Base-by-base conservation (phyloP, 192 early-diverging fungal species). In the Gonapodya prolifera region DNA sequence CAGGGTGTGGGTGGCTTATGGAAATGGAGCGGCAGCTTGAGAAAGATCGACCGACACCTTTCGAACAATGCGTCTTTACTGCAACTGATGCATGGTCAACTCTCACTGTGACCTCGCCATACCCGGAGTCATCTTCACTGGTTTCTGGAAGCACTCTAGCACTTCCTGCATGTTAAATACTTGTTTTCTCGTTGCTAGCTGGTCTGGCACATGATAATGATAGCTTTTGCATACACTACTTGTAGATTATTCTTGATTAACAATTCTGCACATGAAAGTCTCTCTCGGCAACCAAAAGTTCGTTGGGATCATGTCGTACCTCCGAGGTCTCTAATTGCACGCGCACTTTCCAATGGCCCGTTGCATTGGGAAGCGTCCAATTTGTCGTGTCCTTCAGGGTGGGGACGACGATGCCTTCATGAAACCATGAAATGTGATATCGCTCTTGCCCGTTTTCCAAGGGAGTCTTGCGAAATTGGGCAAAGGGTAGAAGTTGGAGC, bases 331-430 rank as follows among this genome's bases (percentile, higher is more conserved):
- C 34, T 78, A 84, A 84, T 45, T 80, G 78, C 2, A 82, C 78
- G 73, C 80, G 80, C 36, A 87, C 81, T n/a, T 83, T 79, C 87
- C 87, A 88, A 73, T 77, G 76, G 1, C 85, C 86, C 30, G 76
- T 76, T 79, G 70, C 70, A 70, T 1, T 33, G 70, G 17, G 78
- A 35, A 70, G 76, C 28, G 33, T 79, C 70, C 73, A 31, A 33
- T 75, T 75, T 8, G 33, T 29, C 18, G 30, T 16, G 29, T 18
- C 29, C 73, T n/a, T n/a, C 13, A 75, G 73, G 16, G 13, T 18
- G 13, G 8, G 8, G 73, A 75, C 18, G 73, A n/a, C 16, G 30
- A 33, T 69, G 17, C 86, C 84, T 30, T 85, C 79, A 23, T 69
- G 77, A 77, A 75, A 80, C 85, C 88, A 86, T 18, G 75, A 76